Evolutionary conservation across 768 basidiomycete species (phyloP).

Genomic region (Tubosaeta sp.): DNA sequence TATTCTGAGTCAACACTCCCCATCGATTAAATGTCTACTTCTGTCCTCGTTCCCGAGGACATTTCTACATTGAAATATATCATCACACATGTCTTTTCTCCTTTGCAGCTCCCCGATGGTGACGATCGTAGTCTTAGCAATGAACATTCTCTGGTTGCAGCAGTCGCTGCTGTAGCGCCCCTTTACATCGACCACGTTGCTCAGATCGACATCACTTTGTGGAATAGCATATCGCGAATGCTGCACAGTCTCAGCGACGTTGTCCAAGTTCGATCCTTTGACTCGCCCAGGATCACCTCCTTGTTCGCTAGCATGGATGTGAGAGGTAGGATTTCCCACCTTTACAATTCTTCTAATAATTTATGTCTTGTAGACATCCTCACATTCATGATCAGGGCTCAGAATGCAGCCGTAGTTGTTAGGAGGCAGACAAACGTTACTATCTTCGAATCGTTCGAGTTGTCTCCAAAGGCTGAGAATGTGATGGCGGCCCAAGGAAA

Average conservation of each 20-base stretch:
- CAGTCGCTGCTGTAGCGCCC: constrained; percentile 16
- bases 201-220: constrained; percentile 12
- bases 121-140: constrained; percentile 27
- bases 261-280: constrained; percentile 1
- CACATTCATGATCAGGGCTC: constrained; percentile 37
- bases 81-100: constrained; percentile 41
- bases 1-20: too few relatives aligned
- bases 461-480: constrained; percentile 31
- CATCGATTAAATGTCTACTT: constrained; percentile 2
- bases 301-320: constrained; percentile 17
- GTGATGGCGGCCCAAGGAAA: constrained; percentile 41
- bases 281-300: constrained; percentile 1
- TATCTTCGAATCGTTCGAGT: constrained; percentile 44
- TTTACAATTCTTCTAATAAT: not conserved
- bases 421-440: constrained; percentile 26
- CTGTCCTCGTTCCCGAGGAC: not conserved
- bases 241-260: constrained; percentile 18
- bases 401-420: constrained; percentile 46
- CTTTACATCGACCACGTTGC: constrained; percentile 14
- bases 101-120: constrained; percentile 36
- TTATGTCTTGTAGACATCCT: constrained; percentile 30
- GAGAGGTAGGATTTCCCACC: constrained; percentile 11
- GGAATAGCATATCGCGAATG: constrained; percentile 31
- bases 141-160: constrained; percentile 25
- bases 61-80: constrained; percentile 23